Conservation (phyloP, 108 stramenopile species). For the Skeletonema grethae region DNA sequence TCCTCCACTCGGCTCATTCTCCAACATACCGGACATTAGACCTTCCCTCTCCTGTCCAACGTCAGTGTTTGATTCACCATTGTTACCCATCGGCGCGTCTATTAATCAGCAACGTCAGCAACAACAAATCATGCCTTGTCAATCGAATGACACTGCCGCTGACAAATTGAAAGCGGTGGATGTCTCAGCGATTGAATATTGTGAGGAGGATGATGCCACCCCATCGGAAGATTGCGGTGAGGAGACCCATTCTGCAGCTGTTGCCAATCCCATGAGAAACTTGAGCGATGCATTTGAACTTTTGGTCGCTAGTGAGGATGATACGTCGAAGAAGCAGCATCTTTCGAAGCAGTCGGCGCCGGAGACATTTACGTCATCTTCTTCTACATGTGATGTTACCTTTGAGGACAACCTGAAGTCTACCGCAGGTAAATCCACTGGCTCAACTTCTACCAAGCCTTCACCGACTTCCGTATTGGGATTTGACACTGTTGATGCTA, state of each 20-base stretch:
- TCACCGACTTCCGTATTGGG: constrained; percentile 33
- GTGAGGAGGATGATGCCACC: not conserved
- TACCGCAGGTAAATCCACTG: not conserved
- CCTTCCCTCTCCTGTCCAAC: constrained; percentile 3
- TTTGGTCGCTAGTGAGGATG: constrained; percentile 16
- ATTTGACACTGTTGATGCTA: constrained; percentile 5
- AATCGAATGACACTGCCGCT: not conserved
- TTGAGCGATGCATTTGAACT: constrained; percentile 38
- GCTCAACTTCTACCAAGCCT: constrained; percentile 13
- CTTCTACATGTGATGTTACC: constrained; percentile 2
- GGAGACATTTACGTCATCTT: not conserved
- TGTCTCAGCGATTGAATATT: not conserved
- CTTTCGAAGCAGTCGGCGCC: not conserved
- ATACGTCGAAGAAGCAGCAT: not conserved
- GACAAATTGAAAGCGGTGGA: not conserved
- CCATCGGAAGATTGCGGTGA: constrained; percentile 5
- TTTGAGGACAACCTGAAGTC: constrained; percentile 6
- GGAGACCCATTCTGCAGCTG: not conserved
- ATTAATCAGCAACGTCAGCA: not conserved
- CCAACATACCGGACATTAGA: not conserved
- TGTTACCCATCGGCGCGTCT: constrained; percentile 5
- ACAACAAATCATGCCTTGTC: not conserved
- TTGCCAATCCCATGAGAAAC: constrained; percentile 25
- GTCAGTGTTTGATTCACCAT: constrained; percentile 3
- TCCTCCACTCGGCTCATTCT: constrained; percentile 4